A percentile compares a stretch with the other conserved stretches of the same genome.
phyloP scores from a whole-genome alignment of 106 monocot genomes.

The Dendrobium officinale region DNA sequence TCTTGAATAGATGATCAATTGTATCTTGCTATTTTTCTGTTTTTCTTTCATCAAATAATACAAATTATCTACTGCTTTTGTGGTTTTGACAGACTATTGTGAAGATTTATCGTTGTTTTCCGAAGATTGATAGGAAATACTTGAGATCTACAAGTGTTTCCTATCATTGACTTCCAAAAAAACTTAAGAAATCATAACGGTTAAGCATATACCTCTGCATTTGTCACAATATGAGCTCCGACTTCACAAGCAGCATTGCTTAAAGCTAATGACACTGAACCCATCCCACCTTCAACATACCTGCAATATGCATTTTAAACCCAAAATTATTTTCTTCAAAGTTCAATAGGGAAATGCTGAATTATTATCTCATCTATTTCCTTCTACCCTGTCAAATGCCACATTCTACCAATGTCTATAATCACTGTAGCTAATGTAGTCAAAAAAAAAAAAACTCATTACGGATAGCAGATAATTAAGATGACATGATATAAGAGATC shows the following conservation, averaged over 20 bases:
- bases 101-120: too few relatives aligned
- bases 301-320: slow-evolving; percentile 16
- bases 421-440: neutral
- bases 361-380: neutral
- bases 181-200: neutral
- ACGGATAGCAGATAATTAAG: neutral
- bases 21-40: too few relatives aligned
- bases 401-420: neutral
- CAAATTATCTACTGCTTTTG: too few relatives aligned
- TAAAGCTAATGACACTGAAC: slow-evolving; percentile 68
- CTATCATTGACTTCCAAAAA: neutral
- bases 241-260: slow-evolving; percentile 73
- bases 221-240: slow-evolving; percentile 52
- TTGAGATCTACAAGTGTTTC: too few relatives aligned
- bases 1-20: too few relatives aligned
- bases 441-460: neutral
- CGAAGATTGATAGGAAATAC: too few relatives aligned
- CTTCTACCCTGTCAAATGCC: neutral
- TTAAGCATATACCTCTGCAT: slow-evolving; percentile 54
- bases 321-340: slow-evolving; percentile 1
- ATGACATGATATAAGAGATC: neutral
- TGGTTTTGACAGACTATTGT: too few relatives aligned
- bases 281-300: slow-evolving; percentile 90
- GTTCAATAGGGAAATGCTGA: neutral
- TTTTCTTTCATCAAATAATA: too few relatives aligned